phyloP scores from a whole-genome alignment of 139 green algal genomes.

The Tetraselmis striata region DNA sequence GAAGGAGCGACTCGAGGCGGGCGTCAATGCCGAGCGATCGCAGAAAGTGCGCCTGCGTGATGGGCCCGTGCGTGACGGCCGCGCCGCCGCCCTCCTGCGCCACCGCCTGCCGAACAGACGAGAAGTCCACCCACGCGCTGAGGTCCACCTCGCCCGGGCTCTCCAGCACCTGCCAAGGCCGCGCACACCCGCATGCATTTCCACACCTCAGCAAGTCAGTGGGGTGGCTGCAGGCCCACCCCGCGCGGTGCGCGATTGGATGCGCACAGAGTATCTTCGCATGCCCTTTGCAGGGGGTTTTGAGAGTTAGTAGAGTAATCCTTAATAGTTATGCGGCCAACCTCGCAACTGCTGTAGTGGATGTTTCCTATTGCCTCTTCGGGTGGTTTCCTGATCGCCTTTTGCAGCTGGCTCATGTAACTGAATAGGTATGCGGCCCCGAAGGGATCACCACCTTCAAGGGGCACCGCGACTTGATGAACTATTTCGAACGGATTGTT shows the following conservation, averaged over 20 bases:
- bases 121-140: conserved; percentile 89
- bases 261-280: not conserved
- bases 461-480: too few species aligned
- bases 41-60: conserved; percentile 69
- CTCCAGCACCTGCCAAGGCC: conserved; percentile 47
- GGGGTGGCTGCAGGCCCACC: too few species aligned
- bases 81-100: conserved; percentile 9
- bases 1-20: conserved; percentile 47
- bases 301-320: conserved; percentile 1
- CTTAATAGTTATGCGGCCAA: conserved; percentile 53
- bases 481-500: too few species aligned
- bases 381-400: too few species aligned
- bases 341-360: too few species aligned
- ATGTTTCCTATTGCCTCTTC: too few species aligned
- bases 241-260: not conserved
- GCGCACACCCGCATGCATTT: too few species aligned
- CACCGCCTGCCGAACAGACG: conserved; percentile 24
- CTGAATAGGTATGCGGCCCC: not conserved
- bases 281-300: not conserved
- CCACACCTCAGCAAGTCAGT: too few species aligned
- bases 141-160: conserved; percentile 79
- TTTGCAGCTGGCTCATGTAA: too few species aligned
- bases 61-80: conserved; percentile 46
- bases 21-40: conserved; percentile 59
- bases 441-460: too few species aligned